Base-by-base conservation (phyloP, 2,329 filamentous ascomycete genomes). In the Phaeomoniella chlamydospora region DNA sequence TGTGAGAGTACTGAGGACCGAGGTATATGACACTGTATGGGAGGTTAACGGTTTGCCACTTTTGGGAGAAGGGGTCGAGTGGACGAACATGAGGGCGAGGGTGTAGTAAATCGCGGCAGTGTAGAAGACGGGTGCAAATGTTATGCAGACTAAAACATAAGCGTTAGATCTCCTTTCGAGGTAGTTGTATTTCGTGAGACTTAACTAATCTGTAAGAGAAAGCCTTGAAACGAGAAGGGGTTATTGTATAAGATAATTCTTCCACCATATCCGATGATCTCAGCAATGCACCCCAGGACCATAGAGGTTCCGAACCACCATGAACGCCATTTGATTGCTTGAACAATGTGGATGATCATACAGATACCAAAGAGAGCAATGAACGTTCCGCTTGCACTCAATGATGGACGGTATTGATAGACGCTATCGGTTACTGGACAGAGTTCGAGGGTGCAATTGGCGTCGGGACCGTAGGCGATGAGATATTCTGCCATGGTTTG, bases 41-140 rank as follows among this genome's bases (percentile, higher is more conserved):
- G 29, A 33, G 35, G 33, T 29, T 13, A 14, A 32, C 17, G 13
- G 30, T 5, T 32, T 5, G 18, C 18, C 22, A 55, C 46, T 42
- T 58, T 58, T 43, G 53, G 56, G 37, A 16, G 18, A 16, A 6
- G 13, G 18, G 12, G 6, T 16, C n/a, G 16, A 10, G 15, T 10
- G 10, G 15, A 47, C 51, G 41, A 36, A 54, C 52, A 58, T 51
- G 37, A 54, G 49, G n/a, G 57, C 57, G 18, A 79, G 62, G 18
- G 72, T 77, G 37, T 80, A 67, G 51, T 81, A 82, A 48, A 81
- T 74, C 39, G 72, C 73, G 0, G 76, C 77, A 17, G 71, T 65
- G 46, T 69, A 65, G 51, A 71, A 74, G 37, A 71, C 68, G 6
- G 67, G 67, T 0, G 58, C 65, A 31, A 67, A 66, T 44, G 67